Evolutionary conservation across 1,139 yeast species (phyloP), one percentile per base, ranked within the genome.

Genomic region (Yamadazyma mexicana): DNA sequence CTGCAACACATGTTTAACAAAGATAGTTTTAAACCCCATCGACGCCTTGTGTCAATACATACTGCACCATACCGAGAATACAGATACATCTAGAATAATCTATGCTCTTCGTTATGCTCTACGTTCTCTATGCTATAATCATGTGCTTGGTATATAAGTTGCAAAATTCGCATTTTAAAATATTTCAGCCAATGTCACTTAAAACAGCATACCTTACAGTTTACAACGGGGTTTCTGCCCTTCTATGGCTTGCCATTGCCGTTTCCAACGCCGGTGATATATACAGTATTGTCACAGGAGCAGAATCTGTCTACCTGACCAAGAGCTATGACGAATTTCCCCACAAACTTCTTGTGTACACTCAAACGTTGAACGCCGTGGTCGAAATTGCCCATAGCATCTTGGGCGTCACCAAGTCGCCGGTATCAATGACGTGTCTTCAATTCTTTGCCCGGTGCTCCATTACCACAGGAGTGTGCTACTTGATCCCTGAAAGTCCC

Each of bases 151-250:
- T 20, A 20, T 10, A 7, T 18, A 11, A 18, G 12, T 8, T 22
- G 25, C 20, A 28, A 17, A 28, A 16, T 11, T 28, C 31, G 31
- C 31, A 28, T 3, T 12, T 23, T 16, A 8, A 15, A 32, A 15
- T 11, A 5, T 15, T 20, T 28, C 9, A 15, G 22, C 7, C 22
- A 17, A 32, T 34, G 33, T 31, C 37, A n/a, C 9, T 35, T 20
- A 33, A 25, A 34, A 31, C 35, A 18, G 31, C 32, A 25, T 60
- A 58, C 42, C 52, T 64, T 33, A 40, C 51, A 5, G 24, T 43
- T 4, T 88, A 87, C 67, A 88, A 89, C 62, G 68, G 76, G n/a
- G 46, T 76, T 10, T 81, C 92, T 6, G 83, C 83, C 0, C 58
- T 75, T 8, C 66, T 85, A 11, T 89, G 96, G 97, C 64, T 69